A percentile compares a stretch with the other conserved stretches of the same genome.
Evolutionary conservation across 257 asterid genomes (phyloP).

Genomic region (Lycium barbarum): DNA sequence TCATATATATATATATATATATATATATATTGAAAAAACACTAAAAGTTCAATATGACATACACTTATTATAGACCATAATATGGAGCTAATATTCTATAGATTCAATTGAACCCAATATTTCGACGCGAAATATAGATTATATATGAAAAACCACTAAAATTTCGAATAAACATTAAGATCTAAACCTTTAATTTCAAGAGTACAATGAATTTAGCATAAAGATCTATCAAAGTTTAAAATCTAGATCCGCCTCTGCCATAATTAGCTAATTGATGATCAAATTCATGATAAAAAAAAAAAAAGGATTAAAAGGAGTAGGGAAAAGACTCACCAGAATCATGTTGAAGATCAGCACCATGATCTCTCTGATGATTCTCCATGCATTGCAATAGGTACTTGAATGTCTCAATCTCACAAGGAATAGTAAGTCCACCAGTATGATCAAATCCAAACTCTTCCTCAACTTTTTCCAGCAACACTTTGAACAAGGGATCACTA

Average conservation of each 20-base stretch:
- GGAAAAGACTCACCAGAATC: constrained; percentile 29
- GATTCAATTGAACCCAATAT: neutral
- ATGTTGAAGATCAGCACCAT: neutral
- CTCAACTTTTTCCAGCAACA: constrained; percentile 67
- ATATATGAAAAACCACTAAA: neutral
- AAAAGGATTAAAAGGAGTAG: neutral
- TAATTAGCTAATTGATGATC: neutral
- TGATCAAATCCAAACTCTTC: constrained; percentile 85
- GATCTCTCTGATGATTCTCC: constrained; percentile 50
- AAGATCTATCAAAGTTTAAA: neutral
- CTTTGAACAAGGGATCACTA: constrained; percentile 64
- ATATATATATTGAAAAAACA: neutral
- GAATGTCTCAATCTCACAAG: constrained; percentile 67
- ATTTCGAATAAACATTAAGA: too few species aligned
- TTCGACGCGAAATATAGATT: neutral
- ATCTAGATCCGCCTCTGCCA: neutral
- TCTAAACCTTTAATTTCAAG: too few species aligned
- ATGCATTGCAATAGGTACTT: constrained; percentile 50
- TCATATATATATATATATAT: neutral
- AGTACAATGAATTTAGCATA: neutral
- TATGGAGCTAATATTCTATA: neutral
- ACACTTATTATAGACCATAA: neutral
- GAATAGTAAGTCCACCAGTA: constrained; percentile 68
- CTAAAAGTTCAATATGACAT: neutral
- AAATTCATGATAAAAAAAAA: neutral